A percentile compares a stretch with the other conserved stretches of the same genome.
Evolutionary conservation across 345 rosid genomes (phyloP).

Genomic region (Triadica sebifera): DNA sequence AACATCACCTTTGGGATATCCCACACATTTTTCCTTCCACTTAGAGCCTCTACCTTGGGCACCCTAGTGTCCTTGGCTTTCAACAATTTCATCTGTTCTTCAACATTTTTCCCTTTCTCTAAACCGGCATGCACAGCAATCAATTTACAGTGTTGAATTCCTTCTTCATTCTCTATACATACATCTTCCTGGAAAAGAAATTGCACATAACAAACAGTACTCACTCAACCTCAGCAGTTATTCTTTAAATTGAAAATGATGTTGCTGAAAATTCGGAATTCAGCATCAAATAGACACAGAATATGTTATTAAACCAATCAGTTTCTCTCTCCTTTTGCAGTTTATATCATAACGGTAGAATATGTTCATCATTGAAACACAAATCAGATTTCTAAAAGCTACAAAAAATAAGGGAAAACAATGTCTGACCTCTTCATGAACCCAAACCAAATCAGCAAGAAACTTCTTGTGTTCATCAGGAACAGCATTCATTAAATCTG

Average conservation of each 20-base stretch:
- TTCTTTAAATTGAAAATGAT: not conserved
- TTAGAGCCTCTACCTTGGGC: constrained; percentile 57
- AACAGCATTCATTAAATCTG: constrained; percentile 75
- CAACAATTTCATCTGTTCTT: constrained; percentile 51
- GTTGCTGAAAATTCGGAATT: not conserved
- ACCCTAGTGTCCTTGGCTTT: constrained; percentile 58
- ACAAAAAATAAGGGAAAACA: constrained; percentile 9
- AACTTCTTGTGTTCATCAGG: constrained; percentile 86
- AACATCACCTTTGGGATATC: constrained; percentile 69
- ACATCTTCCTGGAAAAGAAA: constrained; percentile 58
- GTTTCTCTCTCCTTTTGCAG: not conserved
- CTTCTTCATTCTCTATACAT: constrained; percentile 47
- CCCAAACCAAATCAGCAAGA: constrained; percentile 78
- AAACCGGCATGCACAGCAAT: constrained; percentile 81
- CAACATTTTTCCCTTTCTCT: constrained; percentile 51
- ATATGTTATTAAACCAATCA: not conserved
- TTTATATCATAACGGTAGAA: not conserved
- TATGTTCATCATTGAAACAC: not conserved
- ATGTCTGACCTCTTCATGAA: constrained; percentile 72
- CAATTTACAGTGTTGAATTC: constrained; percentile 54
- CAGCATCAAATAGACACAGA: not conserved
- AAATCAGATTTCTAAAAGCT: not conserved
- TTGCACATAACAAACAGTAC: constrained; percentile 2
- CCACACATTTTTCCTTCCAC: constrained; percentile 73
- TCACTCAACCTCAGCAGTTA: constrained; percentile 1